These are phyloP conservation scores for Phylloporus sp. DNA, from an alignment of 768 basidiomycete species.

Conservation along the genomic window DNA sequence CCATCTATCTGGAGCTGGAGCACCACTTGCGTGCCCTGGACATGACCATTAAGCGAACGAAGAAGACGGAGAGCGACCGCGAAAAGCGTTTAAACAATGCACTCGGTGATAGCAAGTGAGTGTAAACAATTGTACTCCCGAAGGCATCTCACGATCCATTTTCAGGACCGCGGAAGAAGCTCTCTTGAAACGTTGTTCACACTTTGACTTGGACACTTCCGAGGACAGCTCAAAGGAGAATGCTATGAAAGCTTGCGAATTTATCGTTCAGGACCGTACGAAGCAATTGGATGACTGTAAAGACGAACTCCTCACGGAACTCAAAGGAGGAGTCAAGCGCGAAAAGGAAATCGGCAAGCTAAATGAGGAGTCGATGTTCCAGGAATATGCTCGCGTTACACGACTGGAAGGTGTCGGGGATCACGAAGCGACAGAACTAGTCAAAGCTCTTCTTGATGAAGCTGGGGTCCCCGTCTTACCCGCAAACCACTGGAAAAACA, in stretches of 20 bases:
- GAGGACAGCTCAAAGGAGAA: constrained; percentile 51
- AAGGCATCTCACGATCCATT: constrained; percentile 2
- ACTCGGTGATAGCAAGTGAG: constrained; percentile 82
- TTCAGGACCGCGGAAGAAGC: constrained; percentile 85
- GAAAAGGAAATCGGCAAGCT: constrained; percentile 65
- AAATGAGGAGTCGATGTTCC: constrained; percentile 73
- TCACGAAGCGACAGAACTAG: constrained; percentile 64
- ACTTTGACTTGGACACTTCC: constrained; percentile 80
- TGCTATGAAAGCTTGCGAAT: constrained; percentile 90
- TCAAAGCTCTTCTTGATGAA: constrained; percentile 56
- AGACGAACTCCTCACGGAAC: constrained; percentile 60
- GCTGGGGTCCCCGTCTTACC: constrained; percentile 45
- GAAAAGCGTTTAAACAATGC: constrained; percentile 85
- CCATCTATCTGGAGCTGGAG: constrained; percentile 92
- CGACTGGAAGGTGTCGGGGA: constrained; percentile 68
- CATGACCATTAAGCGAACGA: constrained; percentile 69
- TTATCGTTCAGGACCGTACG: constrained; percentile 80
- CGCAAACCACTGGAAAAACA: constrained; percentile 35
- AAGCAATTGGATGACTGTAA: constrained; percentile 79
- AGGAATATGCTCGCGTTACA: constrained; percentile 68
- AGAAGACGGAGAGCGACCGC: constrained; percentile 72
- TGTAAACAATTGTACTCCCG: background rate
- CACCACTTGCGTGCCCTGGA: constrained; percentile 89
- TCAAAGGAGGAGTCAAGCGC: constrained; percentile 61
- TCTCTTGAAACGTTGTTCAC: constrained; percentile 90